Evolutionary conservation across 2,329 filamentous ascomycete species (phyloP).

Genomic region (Paracamarosporium sp.): DNA sequence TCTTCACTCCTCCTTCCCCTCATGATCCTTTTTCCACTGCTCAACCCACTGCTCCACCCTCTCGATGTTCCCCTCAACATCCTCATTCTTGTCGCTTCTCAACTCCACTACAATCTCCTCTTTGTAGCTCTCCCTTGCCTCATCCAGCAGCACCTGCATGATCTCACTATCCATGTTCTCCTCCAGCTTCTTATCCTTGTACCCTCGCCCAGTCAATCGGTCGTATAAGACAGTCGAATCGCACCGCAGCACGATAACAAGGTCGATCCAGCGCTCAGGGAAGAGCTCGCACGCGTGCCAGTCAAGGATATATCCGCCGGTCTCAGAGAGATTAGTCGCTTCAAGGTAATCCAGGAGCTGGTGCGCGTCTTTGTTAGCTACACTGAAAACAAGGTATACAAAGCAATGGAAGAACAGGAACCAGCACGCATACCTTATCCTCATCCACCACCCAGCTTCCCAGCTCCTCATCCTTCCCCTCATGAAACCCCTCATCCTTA

Average conservation of each 20-base stretch:
- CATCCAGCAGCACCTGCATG: conserved; percentile 91
- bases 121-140: conserved; percentile 86
- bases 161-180: conserved; percentile 98
- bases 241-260: conserved; percentile 88
- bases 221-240: conserved; percentile 85
- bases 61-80: conserved; percentile 89
- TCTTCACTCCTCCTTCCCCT: conserved; percentile 27
- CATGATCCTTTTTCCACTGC: conserved; percentile 78
- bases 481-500: conserved; percentile 85
- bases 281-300: conserved; percentile 99
- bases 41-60: conserved; percentile 82
- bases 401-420: background rate
- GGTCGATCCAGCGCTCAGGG: conserved; percentile 90
- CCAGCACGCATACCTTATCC: conserved; percentile 83
- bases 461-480: conserved; percentile 84
- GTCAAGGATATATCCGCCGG: conserved; percentile 88
- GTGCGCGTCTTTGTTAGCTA: background rate
- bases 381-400: background rate
- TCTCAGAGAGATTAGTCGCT: conserved; percentile 67
- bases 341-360: conserved; percentile 89
- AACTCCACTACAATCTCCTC: conserved; percentile 89
- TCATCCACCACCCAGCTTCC: conserved; percentile 95
- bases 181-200: conserved; percentile 85
- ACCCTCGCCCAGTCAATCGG: conserved; percentile 77
- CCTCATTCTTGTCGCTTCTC: conserved; percentile 80